Evolutionary conservation across 306 rosid genomes (phyloP), one percentile per base, ranked within the genome.

Genomic region (Hylodesmum podocarpum): DNA sequence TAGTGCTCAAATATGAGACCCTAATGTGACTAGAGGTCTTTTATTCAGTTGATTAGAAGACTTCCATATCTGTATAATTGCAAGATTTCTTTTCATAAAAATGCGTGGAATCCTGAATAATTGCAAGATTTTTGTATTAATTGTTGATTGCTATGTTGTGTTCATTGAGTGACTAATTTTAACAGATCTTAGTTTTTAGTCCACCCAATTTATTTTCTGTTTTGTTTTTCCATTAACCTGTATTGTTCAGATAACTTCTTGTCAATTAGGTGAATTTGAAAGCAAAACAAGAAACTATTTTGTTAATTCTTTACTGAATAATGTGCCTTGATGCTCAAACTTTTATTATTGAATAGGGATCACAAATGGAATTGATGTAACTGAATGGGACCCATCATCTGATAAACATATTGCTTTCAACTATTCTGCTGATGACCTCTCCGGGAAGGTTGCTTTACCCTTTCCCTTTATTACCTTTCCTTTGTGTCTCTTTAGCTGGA

Each of bases 351-450:
- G 70, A 78, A 33, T 69, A 93, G 98, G 98, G 76, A 89, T 93
- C 82, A 89, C 91, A 53, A 93, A 93, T 86, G 98, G 98, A 72
- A 75, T 93, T 61, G 93, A 93, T 87, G 87, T 84, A 70, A 66
- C 66, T 50, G 96, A 91, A 77, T 93, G 98, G 98, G 79, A 93
- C 37, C 98, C 98, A 2, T 85, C 90, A 72, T 71, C 86, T 47
- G 98, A 93, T 83, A 57, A 82, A 37, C 85, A 89, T 79, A 84
- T 91, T 70, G 86, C 88, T 74, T 78, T 54, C 80, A 84, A 72
- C 64, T 93, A 91, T 76, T 89, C 93, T 43, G 86, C 77, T 50
- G 84, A 91, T 37, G 90, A 91, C 82, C 87, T 91, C 71, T 80
- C 88, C 53, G 97, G 94, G 82, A 93, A 93, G 95, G 97, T 91